Evolutionary conservation across 495 filamentous ascomycete species (phyloP).

Genomic region (Hypoxylon subgilvum): DNA sequence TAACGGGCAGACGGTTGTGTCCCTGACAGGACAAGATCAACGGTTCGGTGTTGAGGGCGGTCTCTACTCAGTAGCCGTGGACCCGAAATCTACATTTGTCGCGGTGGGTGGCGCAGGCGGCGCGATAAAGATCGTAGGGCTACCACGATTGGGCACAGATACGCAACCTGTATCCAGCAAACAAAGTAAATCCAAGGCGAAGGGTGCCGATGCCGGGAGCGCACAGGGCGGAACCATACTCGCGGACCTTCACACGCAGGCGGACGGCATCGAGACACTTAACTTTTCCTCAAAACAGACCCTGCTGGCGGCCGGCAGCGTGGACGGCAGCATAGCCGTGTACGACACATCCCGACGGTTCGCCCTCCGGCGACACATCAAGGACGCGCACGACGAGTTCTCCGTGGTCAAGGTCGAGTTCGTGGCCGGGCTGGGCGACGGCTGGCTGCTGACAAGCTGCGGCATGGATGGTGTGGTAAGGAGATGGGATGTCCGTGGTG

Average conservation of each 20-base stretch:
- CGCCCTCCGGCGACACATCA: conserved; percentile 77
- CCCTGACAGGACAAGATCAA: conserved; percentile 81
- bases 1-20: conserved; percentile 76
- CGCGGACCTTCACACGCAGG: conserved; percentile 61
- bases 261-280: conserved; percentile 83
- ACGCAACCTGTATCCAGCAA: conserved; percentile 34
- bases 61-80: conserved; percentile 81
- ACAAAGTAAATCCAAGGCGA: conserved; percentile 51
- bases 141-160: conserved; percentile 69
- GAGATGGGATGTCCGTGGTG: conserved; percentile 85
- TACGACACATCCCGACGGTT: conserved; percentile 86
- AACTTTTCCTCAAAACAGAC: conserved; percentile 78
- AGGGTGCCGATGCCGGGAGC: conserved; percentile 48
- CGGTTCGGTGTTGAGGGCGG: conserved; percentile 92
- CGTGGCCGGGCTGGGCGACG: conserved; percentile 51
- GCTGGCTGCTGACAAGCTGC: conserved; percentile 78
- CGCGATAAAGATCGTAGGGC: conserved; percentile 77
- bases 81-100: conserved; percentile 76
- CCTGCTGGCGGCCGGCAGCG: conserved; percentile 84
- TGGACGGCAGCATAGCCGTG: conserved; percentile 87
- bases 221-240: conserved; percentile 72
- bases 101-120: conserved; percentile 89
- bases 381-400: conserved; percentile 79
- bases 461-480: conserved; percentile 88
- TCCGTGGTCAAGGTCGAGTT: conserved; percentile 94